These are phyloP conservation scores for Pseudozyma pruni DNA, from an alignment of 1,284 basidiomycete species.

Conservation along the genomic window DNA sequence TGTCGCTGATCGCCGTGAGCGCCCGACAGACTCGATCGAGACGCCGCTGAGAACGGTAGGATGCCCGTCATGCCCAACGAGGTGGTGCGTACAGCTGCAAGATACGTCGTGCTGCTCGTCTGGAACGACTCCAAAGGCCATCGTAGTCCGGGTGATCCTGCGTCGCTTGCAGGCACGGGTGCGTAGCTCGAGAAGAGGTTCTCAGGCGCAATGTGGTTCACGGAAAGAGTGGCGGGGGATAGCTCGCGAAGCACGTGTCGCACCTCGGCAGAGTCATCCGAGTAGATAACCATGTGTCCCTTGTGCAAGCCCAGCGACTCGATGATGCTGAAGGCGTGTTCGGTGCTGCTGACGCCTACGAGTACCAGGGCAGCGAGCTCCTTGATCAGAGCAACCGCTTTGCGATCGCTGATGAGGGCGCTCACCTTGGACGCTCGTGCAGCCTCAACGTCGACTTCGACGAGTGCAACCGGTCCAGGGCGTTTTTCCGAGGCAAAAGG, in stretches of 20 bases:
- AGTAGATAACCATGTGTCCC: slow-evolving; percentile 20
- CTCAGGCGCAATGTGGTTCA: slow-evolving; percentile 26
- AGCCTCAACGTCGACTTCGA: slow-evolving; percentile 16
- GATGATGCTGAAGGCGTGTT: slow-evolving; percentile 13
- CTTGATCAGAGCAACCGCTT: slow-evolving; percentile 7
- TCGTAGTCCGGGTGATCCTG: slow-evolving; percentile 4
- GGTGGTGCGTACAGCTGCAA: slow-evolving; percentile 7
- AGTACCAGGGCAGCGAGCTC: slow-evolving; percentile 13
- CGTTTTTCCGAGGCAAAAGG: slow-evolving; percentile 22
- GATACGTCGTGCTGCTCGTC: slow-evolving; percentile 2
- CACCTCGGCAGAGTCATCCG: slow-evolving; percentile 20
- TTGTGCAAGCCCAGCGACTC: slow-evolving; percentile 8
- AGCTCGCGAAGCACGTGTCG: slow-evolving; percentile 20
- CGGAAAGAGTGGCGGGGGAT: slow-evolving; percentile 7
- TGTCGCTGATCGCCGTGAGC: slow-evolving; percentile 4
- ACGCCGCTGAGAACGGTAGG: not conserved
- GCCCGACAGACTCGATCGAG: slow-evolving; percentile 9
- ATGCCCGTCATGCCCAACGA: slow-evolving; percentile 13
- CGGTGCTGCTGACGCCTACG: slow-evolving; percentile 23
- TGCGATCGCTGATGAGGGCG: slow-evolving; percentile 14
- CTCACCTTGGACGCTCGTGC: slow-evolving; percentile 7
- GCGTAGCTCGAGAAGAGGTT: slow-evolving; percentile 31
- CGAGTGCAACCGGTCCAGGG: slow-evolving; percentile 3
- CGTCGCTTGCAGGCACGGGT: not conserved
- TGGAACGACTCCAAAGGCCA: slow-evolving; percentile 15